Evolutionary conservation across 495 filamentous ascomycete species (phyloP).

Genomic region (Neurospora pannonica): DNA sequence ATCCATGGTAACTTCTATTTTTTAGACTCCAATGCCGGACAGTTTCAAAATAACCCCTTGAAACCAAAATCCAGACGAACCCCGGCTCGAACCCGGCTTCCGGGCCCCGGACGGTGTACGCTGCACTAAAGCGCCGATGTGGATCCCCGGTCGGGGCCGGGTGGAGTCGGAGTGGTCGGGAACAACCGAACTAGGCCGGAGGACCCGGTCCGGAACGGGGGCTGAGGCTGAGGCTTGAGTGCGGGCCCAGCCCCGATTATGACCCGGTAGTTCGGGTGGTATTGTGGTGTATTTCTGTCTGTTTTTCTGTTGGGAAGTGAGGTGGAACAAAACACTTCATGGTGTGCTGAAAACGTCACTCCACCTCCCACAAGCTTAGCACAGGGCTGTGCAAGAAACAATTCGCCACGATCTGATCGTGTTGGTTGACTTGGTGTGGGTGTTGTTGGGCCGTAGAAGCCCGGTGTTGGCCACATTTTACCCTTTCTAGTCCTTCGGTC

Average conservation of each 20-base stretch:
- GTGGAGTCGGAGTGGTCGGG: too few species aligned
- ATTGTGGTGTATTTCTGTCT: too few species aligned
- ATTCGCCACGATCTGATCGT: background rate
- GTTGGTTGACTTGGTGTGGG: background rate
- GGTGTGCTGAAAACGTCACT: too few species aligned
- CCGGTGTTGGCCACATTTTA: background rate
- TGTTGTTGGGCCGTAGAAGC: background rate
- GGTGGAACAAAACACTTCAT: too few species aligned
- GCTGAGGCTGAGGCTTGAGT: too few species aligned
- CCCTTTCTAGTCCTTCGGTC: background rate
- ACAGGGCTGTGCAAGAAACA: background rate
- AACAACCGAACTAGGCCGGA: too few species aligned
- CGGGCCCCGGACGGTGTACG: background rate
- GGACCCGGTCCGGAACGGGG: too few species aligned
- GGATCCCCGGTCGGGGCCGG: background rate
- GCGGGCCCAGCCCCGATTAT: too few species aligned
- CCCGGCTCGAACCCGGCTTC: background rate
- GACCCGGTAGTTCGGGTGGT: too few species aligned
- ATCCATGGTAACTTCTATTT: background rate
- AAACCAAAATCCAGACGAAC: background rate
- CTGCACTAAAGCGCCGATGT: background rate
- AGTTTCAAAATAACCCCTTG: background rate
- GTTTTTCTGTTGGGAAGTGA: too few species aligned
- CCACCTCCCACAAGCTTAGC: too few species aligned
- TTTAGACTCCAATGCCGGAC: background rate